Evolutionary conservation across 139 green algal species (phyloP).

Genomic region (Dunaliella primolecta): DNA sequence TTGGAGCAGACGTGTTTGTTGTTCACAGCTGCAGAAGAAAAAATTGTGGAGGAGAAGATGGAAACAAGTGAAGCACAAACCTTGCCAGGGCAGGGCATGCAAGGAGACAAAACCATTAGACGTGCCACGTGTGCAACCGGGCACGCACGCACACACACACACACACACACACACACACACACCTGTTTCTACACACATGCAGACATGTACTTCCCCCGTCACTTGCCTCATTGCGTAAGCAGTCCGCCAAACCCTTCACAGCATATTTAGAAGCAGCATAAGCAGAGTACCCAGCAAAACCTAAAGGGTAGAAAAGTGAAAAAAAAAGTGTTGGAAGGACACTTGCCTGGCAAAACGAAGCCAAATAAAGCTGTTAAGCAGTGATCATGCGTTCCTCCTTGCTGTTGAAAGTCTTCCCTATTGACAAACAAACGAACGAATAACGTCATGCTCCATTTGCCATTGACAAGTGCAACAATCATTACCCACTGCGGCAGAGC

Average conservation of each 20-base stretch:
- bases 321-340: not conserved
- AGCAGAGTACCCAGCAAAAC: constrained; percentile 61
- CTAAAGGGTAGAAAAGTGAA: constrained; percentile 17
- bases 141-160: too few species aligned
- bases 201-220: too few species aligned
- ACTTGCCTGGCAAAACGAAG: not conserved
- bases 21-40: too few species aligned
- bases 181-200: too few species aligned
- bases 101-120: too few species aligned
- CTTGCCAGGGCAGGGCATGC: too few species aligned
- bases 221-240: constrained; percentile 73
- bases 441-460: not conserved
- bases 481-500: too few species aligned
- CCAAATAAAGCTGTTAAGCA: not conserved
- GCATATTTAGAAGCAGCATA: constrained; percentile 84
- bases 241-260: constrained; percentile 77
- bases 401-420: not conserved
- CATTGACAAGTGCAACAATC: not conserved
- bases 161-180: too few species aligned
- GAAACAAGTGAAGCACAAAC: too few species aligned
- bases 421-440: not conserved
- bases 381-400: not conserved
- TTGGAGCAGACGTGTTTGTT: too few species aligned
- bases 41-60: too few species aligned
- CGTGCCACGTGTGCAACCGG: too few species aligned